These are phyloP conservation scores for Phyllosticta citriasiana DNA, from an alignment of 2,329 filamentous ascomycete genomes.

Conservation along the genomic window DNA sequence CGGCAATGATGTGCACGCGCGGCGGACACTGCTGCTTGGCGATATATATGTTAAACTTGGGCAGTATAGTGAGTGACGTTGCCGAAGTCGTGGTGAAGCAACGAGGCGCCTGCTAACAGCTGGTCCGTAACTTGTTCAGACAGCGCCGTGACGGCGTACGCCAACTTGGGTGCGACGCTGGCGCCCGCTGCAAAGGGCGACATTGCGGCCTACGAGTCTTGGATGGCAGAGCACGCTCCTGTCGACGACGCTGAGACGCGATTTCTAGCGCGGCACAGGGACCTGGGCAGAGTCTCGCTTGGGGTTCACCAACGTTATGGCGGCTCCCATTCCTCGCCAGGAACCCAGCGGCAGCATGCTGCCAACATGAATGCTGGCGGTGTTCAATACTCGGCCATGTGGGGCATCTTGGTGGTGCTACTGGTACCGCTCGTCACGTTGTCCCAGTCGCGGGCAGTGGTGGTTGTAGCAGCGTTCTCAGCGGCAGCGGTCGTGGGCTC, in stretches of 20 bases:
- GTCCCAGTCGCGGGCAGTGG: constrained; percentile 29
- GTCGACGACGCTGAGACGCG: constrained; percentile 50
- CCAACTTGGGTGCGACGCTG: constrained; percentile 41
- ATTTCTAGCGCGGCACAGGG: constrained; percentile 47
- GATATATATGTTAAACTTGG: constrained; percentile 56
- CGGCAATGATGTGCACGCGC: constrained; percentile 49
- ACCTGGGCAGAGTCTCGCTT: constrained; percentile 37
- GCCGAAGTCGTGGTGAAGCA: neutral
- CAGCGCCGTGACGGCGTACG: constrained; percentile 50
- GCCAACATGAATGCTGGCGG: neutral
- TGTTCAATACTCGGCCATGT: constrained; percentile 9
- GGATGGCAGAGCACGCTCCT: constrained; percentile 44
- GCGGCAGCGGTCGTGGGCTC: constrained; percentile 26
- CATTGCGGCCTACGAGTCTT: constrained; percentile 44
- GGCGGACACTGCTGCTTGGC: constrained; percentile 50
- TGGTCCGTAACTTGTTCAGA: constrained; percentile 29
- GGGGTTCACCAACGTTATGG: neutral
- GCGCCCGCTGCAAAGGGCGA: constrained; percentile 42
- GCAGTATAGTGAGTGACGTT: constrained; percentile 51
- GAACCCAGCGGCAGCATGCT: constrained; percentile 5
- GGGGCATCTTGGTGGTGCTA: constrained; percentile 22
- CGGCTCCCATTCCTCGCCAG: constrained; percentile 11
- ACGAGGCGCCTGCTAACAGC: neutral
- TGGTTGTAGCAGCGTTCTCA: constrained; percentile 30
- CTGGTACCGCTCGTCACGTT: constrained; percentile 33